Evolutionary conservation across 768 basidiomycete species (phyloP).

Genomic region (Mycena pura): DNA sequence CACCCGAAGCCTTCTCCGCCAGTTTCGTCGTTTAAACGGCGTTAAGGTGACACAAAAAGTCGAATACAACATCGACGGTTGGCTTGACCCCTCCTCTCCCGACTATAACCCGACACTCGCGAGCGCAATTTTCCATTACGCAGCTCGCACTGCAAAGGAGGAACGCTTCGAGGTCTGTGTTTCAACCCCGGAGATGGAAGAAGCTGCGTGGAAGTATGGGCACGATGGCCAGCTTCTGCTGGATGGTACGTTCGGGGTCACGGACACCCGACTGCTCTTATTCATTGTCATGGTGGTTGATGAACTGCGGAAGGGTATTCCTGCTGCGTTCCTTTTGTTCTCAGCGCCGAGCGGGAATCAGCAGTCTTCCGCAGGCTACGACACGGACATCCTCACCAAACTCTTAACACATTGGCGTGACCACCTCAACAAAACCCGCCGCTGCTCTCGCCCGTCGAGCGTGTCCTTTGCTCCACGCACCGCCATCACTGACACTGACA

Average conservation of each 20-base stretch:
- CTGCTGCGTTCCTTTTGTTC: constrained; percentile 38
- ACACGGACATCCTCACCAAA: constrained; percentile 29
- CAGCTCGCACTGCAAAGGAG: constrained; percentile 16
- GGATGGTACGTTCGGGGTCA: constrained; percentile 32
- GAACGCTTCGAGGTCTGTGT: constrained; percentile 36
- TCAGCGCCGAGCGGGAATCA: constrained; percentile 36
- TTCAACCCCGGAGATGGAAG: constrained; percentile 31
- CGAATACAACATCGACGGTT: constrained; percentile 32
- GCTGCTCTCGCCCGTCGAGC: not conserved
- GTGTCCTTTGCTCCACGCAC: not conserved
- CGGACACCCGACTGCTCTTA: constrained; percentile 30
- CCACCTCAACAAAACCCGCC: constrained; percentile 5
- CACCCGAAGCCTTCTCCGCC: constrained; percentile 28
- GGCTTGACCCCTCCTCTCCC: constrained; percentile 30
- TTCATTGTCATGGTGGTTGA: constrained; percentile 41
- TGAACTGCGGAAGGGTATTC: constrained; percentile 33
- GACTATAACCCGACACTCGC: constrained; percentile 27
- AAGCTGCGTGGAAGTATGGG: constrained; percentile 30
- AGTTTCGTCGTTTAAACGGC: constrained; percentile 25
- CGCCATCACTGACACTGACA: not conserved
- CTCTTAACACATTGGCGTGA: constrained; percentile 33
- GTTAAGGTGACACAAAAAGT: constrained; percentile 6
- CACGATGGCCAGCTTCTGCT: constrained; percentile 29
- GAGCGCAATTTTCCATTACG: constrained; percentile 34
- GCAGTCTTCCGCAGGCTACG: constrained; percentile 36